These are phyloP conservation scores for Pythium inflatum DNA, from an alignment of 352 stramenopile genomes.

Conservation along the genomic window DNA sequence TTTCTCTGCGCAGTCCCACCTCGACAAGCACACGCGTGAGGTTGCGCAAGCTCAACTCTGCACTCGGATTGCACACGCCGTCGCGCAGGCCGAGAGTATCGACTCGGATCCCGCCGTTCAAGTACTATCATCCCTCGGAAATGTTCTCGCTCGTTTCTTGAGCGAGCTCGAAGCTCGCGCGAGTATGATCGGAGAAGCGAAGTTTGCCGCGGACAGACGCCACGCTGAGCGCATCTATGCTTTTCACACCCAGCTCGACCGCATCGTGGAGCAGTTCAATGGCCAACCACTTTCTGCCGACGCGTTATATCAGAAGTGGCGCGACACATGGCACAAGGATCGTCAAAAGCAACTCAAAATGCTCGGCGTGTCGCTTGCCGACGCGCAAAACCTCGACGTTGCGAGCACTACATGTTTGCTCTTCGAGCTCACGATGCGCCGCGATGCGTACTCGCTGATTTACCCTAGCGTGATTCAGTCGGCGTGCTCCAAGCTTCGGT, in stretches of 20 bases:
- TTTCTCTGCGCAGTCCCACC: no score
- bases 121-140: no score
- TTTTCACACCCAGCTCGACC: slow-evolving; percentile 12
- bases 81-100: no score
- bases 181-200: not conserved
- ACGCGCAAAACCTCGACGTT: not conserved
- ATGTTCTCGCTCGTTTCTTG: not conserved
- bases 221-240: not conserved
- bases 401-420: slow-evolving; percentile 5
- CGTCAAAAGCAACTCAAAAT: not conserved
- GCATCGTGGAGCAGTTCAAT: not conserved
- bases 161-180: not conserved
- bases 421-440: slow-evolving; percentile 7
- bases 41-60: no score
- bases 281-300: not conserved
- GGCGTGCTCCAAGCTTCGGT: not conserved
- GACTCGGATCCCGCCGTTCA: no score
- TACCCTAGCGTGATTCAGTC: not conserved
- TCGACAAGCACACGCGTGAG: no score
- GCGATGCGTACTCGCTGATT: not conserved
- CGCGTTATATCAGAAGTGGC: not conserved
- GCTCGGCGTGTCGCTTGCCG: not conserved
- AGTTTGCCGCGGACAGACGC: slow-evolving; percentile 5
- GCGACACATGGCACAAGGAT: not conserved
- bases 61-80: no score